These are phyloP conservation scores for Pleurotus citrinopileatus DNA, from an alignment of 768 basidiomycete genomes.

Conservation along the genomic window DNA sequence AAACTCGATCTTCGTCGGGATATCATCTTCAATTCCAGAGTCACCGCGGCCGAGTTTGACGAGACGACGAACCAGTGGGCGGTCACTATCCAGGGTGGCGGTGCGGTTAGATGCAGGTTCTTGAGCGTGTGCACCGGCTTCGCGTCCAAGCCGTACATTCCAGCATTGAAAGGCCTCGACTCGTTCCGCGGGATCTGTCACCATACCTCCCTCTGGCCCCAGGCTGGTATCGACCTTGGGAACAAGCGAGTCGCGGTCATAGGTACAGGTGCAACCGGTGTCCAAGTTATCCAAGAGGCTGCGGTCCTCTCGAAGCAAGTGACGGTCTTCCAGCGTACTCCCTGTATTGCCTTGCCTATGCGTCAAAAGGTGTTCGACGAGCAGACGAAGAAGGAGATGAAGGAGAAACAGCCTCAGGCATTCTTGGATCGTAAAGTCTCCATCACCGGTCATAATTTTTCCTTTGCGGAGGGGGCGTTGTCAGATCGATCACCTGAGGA, in stretches of 20 bases:
- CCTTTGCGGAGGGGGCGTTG: constrained; percentile 11
- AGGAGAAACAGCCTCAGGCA: constrained; percentile 15
- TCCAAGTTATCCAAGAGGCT: constrained; percentile 22
- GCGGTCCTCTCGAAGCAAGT: constrained; percentile 18
- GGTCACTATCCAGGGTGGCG: constrained; percentile 18
- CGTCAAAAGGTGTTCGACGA: constrained; percentile 57
- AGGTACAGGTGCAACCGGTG: constrained; percentile 25
- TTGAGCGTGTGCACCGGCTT: constrained; percentile 23
- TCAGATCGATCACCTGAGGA: constrained; percentile 18
- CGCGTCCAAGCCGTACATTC: constrained; percentile 21
- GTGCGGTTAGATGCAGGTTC: constrained; percentile 15
- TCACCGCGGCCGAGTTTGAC: constrained; percentile 20
- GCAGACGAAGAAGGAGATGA: constrained; percentile 19
- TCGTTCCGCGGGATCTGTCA: constrained; percentile 22
- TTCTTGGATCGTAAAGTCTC: constrained; percentile 20
- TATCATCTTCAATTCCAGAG: constrained; percentile 20
- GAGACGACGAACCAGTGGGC: constrained; percentile 18
- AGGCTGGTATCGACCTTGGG: constrained; percentile 17
- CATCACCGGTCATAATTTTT: constrained; percentile 16
- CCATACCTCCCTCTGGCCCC: constrained; percentile 23
- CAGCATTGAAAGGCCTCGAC: constrained; percentile 18
- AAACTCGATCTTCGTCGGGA: constrained; percentile 23
- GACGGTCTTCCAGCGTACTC: constrained; percentile 27
- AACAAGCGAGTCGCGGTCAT: constrained; percentile 24
- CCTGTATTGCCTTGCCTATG: constrained; percentile 52